Evolutionary conservation across 129 eudicot species (phyloP).

Genomic region (Chrysanthemum seticuspe): DNA sequence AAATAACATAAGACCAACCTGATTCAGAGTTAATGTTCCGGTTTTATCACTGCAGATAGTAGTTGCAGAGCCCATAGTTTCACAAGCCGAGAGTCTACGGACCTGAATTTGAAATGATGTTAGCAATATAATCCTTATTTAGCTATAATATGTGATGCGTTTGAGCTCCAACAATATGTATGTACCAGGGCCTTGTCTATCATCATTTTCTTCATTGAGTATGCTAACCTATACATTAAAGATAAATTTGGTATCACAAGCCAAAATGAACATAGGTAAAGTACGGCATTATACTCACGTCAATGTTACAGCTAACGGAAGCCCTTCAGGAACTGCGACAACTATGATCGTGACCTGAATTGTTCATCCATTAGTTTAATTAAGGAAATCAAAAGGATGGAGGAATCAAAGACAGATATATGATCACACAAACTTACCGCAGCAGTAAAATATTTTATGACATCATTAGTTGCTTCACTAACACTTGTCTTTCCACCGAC

Average conservation of each 20-base stretch:
- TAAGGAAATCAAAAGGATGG: constrained; percentile 10
- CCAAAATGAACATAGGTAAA: neutral
- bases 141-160: neutral
- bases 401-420: neutral
- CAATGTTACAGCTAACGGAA: constrained; percentile 93
- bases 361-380: constrained; percentile 7
- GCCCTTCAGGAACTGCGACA: constrained; percentile 99
- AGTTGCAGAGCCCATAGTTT: constrained; percentile 99
- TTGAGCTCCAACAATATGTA: constrained; percentile 17
- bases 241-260: neutral
- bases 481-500: constrained; percentile 57
- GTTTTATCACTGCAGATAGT: constrained; percentile 97
- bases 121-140: constrained; percentile 1
- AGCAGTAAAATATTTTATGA: constrained; percentile 61
- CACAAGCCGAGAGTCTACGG: constrained; percentile 97
- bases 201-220: constrained; percentile 99
- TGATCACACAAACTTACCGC: constrained; percentile 52
- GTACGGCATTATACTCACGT: constrained; percentile 50
- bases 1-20: constrained; percentile 46
- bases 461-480: constrained; percentile 57
- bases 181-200: constrained; percentile 89
- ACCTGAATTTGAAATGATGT: constrained; percentile 47
- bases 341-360: constrained; percentile 92
- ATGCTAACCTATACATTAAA: constrained; percentile 65
- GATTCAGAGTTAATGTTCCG: constrained; percentile 91